Percentiles rank a stretch among this genome's conserved stretches.
Evolutionary conservation across 306 rosid species (phyloP).

Genomic region (Lotus japonicus): DNA sequence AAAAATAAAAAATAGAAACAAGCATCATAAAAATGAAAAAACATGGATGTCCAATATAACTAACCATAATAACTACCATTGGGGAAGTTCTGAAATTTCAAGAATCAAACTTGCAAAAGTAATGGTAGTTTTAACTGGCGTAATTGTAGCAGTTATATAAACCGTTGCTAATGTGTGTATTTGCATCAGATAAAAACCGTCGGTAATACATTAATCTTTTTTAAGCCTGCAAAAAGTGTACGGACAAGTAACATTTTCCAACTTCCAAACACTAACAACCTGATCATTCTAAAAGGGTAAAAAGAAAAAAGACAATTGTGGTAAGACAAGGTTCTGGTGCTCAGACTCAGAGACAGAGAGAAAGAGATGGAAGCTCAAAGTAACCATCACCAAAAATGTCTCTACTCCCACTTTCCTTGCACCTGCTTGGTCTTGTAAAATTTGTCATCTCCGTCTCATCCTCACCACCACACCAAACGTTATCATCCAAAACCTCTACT

Average conservation of each 20-base stretch:
- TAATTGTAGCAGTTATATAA: no score
- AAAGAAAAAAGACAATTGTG: not conserved
- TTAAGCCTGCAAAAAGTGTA: no score
- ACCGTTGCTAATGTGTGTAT: no score
- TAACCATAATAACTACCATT: constrained; percentile 51
- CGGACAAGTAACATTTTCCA: no score
- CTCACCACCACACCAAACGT: constrained; percentile 29
- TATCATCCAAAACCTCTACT: constrained; percentile 28
- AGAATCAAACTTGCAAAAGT: constrained; percentile 19
- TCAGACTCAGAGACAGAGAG: constrained; percentile 22
- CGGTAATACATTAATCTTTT: no score
- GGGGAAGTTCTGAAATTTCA: constrained; percentile 27
- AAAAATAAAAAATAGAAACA: no score
- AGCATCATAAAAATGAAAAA: no score
- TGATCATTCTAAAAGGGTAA: not conserved
- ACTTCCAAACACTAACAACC: constrained; percentile 2
- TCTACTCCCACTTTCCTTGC: constrained; percentile 58
- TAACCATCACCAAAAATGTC: constrained; percentile 42
- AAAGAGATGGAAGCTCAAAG: constrained; percentile 26
- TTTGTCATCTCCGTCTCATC: constrained; percentile 34
- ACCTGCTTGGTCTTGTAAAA: constrained; percentile 43
- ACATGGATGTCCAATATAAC: constrained; percentile 6
- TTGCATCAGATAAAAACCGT: no score
- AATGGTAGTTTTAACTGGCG: no score
- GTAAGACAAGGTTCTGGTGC: not conserved